Conservation (phyloP, 2,329 filamentous ascomycete species). For the Penicillium sclerotigenum region DNA sequence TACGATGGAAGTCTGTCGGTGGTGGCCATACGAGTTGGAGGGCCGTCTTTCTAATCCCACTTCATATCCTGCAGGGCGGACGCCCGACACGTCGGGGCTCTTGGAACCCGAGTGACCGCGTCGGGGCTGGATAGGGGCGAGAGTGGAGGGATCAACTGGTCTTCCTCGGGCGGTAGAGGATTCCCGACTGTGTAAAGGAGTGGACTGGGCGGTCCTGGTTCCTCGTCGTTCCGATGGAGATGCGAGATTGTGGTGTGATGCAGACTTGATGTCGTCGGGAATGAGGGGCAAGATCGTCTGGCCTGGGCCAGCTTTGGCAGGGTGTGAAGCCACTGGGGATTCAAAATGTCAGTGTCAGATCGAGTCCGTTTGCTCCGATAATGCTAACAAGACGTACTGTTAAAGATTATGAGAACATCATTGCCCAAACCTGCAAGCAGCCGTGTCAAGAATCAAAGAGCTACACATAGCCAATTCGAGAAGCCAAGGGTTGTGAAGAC, state of each 20-base stretch:
- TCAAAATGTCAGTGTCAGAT: slow-evolving; percentile 6
- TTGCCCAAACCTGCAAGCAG: slow-evolving; percentile 1
- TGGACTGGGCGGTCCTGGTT: slow-evolving; percentile 37
- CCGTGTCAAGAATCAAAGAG: neutral
- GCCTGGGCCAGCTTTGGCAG: slow-evolving; percentile 38
- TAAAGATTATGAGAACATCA: slow-evolving; percentile 1
- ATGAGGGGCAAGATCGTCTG: slow-evolving; percentile 42
- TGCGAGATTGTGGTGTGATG: slow-evolving; percentile 39
- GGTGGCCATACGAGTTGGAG: slow-evolving; percentile 70
- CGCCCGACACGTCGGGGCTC: slow-evolving; percentile 39
- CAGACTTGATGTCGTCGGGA: slow-evolving; percentile 38
- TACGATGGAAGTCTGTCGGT: slow-evolving; percentile 94
- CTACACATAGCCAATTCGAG: slow-evolving; percentile 3
- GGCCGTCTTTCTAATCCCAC: slow-evolving; percentile 41
- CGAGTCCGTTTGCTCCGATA: slow-evolving; percentile 6
- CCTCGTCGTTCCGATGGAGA: slow-evolving; percentile 39
- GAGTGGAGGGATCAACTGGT: slow-evolving; percentile 35
- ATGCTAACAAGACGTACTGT: slow-evolving; percentile 1
- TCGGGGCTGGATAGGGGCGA: slow-evolving; percentile 36
- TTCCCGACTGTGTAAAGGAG: slow-evolving; percentile 44
- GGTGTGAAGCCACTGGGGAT: slow-evolving; percentile 37
- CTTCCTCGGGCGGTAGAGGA: slow-evolving; percentile 45
- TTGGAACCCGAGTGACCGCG: slow-evolving; percentile 44
- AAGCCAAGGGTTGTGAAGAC: slow-evolving; percentile 1
- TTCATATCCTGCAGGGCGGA: slow-evolving; percentile 38